Evolutionary conservation across 108 stramenopile species (phyloP).

Genomic region (Cyclotella choctawhatcheeana): DNA sequence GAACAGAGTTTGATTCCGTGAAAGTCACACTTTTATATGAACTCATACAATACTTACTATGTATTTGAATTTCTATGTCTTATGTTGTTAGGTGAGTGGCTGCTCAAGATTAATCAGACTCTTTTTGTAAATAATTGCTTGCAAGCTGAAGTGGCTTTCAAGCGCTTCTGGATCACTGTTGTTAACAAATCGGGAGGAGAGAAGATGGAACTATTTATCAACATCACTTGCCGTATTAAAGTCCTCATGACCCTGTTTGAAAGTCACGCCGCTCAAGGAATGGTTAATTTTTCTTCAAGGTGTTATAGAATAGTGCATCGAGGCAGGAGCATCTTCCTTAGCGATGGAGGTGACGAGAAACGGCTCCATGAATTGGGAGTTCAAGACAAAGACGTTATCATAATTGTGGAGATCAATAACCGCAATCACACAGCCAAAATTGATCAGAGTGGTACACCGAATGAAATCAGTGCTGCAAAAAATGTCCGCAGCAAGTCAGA

Average conservation of each 20-base stretch:
- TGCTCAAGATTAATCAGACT: conserved; percentile 1
- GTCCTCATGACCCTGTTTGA: not conserved
- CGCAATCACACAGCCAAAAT: not conserved
- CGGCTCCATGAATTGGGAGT: not conserved
- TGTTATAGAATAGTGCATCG: not conserved
- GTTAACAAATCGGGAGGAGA: not conserved
- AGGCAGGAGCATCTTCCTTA: not conserved
- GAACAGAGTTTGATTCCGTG: too few relatives aligned
- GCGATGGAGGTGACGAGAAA: not conserved
- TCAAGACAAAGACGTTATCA: not conserved
- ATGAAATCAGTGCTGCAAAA: not conserved
- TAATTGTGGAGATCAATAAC: not conserved
- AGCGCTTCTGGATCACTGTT: not conserved
- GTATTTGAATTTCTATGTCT: too few relatives aligned
- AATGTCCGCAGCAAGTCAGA: not conserved
- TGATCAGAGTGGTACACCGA: not conserved
- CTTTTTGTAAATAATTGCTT: not conserved
- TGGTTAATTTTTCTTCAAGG: not conserved
- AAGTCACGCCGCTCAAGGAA: not conserved
- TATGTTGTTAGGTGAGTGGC: too few relatives aligned
- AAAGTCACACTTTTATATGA: too few relatives aligned
- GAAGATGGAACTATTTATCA: not conserved
- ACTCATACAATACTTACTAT: too few relatives aligned
- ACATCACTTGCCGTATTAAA: not conserved
- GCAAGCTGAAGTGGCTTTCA: not conserved